Conservation (phyloP, 140 eudicot genomes). For the Bidens hawaiensis region DNA sequence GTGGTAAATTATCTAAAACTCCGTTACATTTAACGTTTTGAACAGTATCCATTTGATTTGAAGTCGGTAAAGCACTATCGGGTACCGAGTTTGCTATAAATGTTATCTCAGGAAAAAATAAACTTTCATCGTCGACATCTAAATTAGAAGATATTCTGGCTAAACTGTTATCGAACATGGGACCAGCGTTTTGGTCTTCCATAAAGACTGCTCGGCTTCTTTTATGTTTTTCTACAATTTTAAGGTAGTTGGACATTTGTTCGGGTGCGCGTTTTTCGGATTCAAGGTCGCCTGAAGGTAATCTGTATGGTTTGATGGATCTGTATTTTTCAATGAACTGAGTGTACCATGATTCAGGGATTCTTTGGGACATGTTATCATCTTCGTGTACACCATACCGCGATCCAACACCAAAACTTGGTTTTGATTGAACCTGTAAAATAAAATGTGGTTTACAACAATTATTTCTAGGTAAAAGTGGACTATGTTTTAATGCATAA, state of each 20-base stretch:
- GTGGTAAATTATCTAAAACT: slow-evolving; percentile 81
- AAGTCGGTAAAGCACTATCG: slow-evolving; percentile 64
- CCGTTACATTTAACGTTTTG: slow-evolving; percentile 67
- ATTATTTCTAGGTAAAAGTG: background rate
- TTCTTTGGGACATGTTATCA: slow-evolving; percentile 52
- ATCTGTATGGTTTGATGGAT: slow-evolving; percentile 60
- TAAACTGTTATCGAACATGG: slow-evolving; percentile 36
- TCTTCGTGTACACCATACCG: slow-evolving; percentile 55
- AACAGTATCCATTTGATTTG: slow-evolving; percentile 27
- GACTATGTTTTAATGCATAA: background rate
- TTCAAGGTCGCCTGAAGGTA: slow-evolving; percentile 72
- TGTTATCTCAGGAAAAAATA: slow-evolving; percentile 80
- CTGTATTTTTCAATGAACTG: slow-evolving; percentile 77
- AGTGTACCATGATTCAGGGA: slow-evolving; percentile 84
- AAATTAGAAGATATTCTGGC: slow-evolving; percentile 34
- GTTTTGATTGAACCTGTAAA: slow-evolving; percentile 51
- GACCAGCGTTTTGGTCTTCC: slow-evolving; percentile 45
- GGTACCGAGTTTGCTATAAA: slow-evolving; percentile 86
- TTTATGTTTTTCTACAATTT: slow-evolving; percentile 70
- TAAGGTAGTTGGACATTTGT: slow-evolving; percentile 74
- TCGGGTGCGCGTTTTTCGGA: slow-evolving; percentile 90
- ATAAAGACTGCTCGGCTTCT: slow-evolving; percentile 71
- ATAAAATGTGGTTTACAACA: background rate
- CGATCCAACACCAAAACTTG: slow-evolving; percentile 61
- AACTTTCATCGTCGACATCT: slow-evolving; percentile 47